These are phyloP conservation scores for Bathelium albidoporum DNA, from an alignment of 495 filamentous ascomycete species.

Conservation along the genomic window DNA sequence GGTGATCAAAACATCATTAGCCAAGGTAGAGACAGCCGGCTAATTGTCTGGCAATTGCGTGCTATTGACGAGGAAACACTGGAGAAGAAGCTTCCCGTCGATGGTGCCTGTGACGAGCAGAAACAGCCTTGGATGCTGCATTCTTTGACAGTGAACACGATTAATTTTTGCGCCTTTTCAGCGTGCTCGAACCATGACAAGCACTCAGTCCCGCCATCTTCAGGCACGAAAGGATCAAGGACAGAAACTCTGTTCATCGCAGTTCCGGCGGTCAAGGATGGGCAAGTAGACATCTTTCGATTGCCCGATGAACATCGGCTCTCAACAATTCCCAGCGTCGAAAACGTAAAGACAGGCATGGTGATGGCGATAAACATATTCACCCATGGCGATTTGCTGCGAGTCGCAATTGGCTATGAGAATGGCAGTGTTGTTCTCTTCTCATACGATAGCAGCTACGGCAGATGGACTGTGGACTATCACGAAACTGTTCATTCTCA, in stretches of 20 bases:
- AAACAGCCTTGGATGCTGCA: conserved; percentile 74
- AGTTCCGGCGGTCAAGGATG: conserved; percentile 24
- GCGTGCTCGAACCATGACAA: conserved; percentile 35
- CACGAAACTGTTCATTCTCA: conserved; percentile 60
- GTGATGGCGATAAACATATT: conserved; percentile 73
- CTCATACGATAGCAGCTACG: conserved; percentile 24
- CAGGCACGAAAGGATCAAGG: conserved; percentile 8
- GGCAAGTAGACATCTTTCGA: conserved; percentile 73
- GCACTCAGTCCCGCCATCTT: not conserved
- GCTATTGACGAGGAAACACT: conserved; percentile 49
- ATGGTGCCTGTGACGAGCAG: conserved; percentile 34
- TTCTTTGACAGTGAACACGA: conserved; percentile 74
- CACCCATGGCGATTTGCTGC: conserved; percentile 32
- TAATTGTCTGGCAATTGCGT: conserved; percentile 72
- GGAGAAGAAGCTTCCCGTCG: conserved; percentile 61
- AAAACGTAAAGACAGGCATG: conserved; percentile 64
- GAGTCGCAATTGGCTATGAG: conserved; percentile 73
- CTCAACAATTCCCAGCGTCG: conserved; percentile 52
- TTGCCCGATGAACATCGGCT: conserved; percentile 62
- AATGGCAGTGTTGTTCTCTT: conserved; percentile 63
- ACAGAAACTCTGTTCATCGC: conserved; percentile 21
- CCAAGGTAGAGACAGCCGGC: conserved; percentile 81
- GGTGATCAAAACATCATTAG: conserved; percentile 43
- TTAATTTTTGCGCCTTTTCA: conserved; percentile 92
- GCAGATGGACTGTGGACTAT: conserved; percentile 57